Base-by-base conservation (phyloP, 305 asterid species). In the Nicotiana rustica region DNA sequence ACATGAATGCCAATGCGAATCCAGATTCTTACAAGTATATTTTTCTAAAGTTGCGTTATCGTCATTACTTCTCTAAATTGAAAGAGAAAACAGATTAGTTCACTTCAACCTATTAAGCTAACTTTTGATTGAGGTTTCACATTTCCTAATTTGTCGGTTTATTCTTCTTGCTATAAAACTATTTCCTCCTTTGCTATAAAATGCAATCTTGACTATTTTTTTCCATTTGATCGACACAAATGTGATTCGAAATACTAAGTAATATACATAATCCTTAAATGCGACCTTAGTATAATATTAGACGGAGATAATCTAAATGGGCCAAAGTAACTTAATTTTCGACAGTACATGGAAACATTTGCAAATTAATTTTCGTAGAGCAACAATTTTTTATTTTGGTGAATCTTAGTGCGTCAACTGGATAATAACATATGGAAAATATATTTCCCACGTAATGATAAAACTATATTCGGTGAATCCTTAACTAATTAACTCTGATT, bases 301-400 rank as follows among this genome's bases (percentile, higher is more conserved):
- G 3, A 33, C 1, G 3, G 17, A 68, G 76, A 36, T 36, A 36
- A 36, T 36, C 41, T 36, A 36, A 5, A 5, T 36, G 5, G 41
- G 41, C 0, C 5, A 5, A 36, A 36, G 6, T 0, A 4, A 6
- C 41, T 36, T 36, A 4, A 36, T 36, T 36, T 36, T 36, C 1
- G 6, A 5, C 6, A 1, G 4, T 68, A 17, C 4, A 68, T 3
- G 14, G 12, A 38, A 2, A 18, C 18, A 38, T 29, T 29, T 38
- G 77, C n/a, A 25, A 67, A 3, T 1, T 69, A 31, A 10, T 68
- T 41, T 41, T 38, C 8, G 7, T 38, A 38, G 49, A 41, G 49
- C 10, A 36, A 68, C 77, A n/a, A n/a, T 36, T 17, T 68, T 68
- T 36, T 68, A 68, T 36, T 68, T 36, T 68, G 36, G 55, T 35